phyloP scores from a whole-genome alignment of 75 land plant species.

The Isoetes taiwanensis region DNA sequence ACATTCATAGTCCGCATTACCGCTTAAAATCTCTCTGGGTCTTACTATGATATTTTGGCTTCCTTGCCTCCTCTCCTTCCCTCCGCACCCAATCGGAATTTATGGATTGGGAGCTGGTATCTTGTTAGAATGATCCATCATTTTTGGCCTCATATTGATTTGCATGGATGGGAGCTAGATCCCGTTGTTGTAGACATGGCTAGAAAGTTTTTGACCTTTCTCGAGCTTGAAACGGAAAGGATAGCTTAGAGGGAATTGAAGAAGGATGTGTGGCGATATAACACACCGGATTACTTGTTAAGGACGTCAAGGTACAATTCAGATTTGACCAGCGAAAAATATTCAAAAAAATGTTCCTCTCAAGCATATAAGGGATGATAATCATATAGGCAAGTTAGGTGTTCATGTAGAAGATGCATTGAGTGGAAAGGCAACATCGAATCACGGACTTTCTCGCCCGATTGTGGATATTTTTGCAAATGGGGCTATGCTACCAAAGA shows the following conservation, averaged over 20 bases:
- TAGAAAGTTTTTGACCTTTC: slow-evolving; percentile 47
- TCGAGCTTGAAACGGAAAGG: slow-evolving; percentile 33
- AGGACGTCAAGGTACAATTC: no score
- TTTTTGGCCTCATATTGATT: slow-evolving; percentile 32
- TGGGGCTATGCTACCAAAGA: slow-evolving; percentile 48
- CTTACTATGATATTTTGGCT: slow-evolving; percentile 79
- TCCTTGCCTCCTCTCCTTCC: slow-evolving; percentile 64
- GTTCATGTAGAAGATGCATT: slow-evolving; percentile 57
- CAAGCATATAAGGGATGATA: no score
- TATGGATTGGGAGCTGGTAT: slow-evolving; percentile 78
- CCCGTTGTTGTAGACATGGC: slow-evolving; percentile 49
- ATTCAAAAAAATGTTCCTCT: no score
- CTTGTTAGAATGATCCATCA: slow-evolving; percentile 44
- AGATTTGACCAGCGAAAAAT: no score
- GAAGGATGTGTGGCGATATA: neutral
- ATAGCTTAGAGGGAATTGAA: neutral
- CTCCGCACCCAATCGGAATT: slow-evolving; percentile 48
- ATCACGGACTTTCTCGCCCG: slow-evolving; percentile 58
- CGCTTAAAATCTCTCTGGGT: slow-evolving; percentile 33
- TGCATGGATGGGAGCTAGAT: slow-evolving; percentile 88
- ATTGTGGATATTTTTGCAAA: slow-evolving; percentile 59
- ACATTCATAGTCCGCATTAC: slow-evolving; percentile 70
- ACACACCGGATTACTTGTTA: no score
- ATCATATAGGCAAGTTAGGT: slow-evolving; percentile 31
- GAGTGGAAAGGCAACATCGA: slow-evolving; percentile 16